Conservation (phyloP, 208 protist genomes). For the Wallacemonas sp. region DNA sequence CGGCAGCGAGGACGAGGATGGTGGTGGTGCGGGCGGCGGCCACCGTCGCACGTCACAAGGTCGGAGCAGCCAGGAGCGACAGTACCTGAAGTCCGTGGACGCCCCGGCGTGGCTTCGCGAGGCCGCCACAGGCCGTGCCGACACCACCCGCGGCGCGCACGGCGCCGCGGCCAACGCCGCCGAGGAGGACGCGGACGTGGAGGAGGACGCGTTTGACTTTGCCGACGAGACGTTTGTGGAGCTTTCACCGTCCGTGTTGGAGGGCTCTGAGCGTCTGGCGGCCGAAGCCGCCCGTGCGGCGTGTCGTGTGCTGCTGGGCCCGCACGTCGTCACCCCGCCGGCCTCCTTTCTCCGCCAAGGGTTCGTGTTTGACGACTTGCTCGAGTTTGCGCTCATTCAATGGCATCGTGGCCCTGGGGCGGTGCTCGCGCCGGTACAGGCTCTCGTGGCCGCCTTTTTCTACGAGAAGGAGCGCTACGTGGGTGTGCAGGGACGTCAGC, state of each 20-base stretch:
- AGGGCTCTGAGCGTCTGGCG: constrained; percentile 19
- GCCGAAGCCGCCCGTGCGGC: constrained; percentile 37
- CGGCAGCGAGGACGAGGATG: constrained; percentile 1
- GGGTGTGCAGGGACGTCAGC: constrained; percentile 42
- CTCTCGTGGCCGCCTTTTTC: constrained; percentile 62
- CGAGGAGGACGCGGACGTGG: background rate
- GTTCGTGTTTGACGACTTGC: constrained; percentile 60
- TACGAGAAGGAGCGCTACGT: constrained; percentile 69
- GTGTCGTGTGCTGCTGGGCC: constrained; percentile 48
- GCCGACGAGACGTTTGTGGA: constrained; percentile 16
- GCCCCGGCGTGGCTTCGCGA: constrained; percentile 3
- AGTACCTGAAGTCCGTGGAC: background rate
- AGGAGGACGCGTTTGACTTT: constrained; percentile 6
- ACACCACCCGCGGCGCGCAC: constrained; percentile 7
- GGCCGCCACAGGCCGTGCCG: background rate
- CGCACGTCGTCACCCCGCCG: constrained; percentile 18
- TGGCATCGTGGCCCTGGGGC: constrained; percentile 56
- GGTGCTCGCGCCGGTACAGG: constrained; percentile 70
- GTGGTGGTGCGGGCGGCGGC: background rate
- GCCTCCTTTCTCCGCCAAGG: constrained; percentile 63
- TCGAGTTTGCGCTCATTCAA: constrained; percentile 74
- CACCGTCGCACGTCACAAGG: too few species aligned
- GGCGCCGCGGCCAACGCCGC: constrained; percentile 11
- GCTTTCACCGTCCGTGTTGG: constrained; percentile 2
- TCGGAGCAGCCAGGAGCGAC: background rate